These are phyloP conservation scores for Ramichloridium luteum DNA, from an alignment of 2,329 filamentous ascomycete genomes.

Conservation along the genomic window DNA sequence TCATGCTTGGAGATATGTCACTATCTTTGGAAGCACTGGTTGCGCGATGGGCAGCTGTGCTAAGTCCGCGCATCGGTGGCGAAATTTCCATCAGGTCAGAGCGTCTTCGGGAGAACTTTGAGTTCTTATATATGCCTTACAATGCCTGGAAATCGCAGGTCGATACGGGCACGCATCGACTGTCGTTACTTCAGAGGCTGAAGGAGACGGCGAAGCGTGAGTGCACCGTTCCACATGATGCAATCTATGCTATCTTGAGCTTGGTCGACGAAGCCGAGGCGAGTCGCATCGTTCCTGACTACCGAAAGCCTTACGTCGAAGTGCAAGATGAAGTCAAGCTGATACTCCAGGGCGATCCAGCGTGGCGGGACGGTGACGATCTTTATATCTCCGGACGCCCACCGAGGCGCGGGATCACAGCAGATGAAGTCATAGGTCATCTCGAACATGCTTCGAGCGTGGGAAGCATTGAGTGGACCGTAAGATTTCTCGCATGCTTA, in stretches of 20 bases:
- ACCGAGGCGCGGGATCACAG: not conserved
- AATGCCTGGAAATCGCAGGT: not conserved
- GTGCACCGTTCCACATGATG: not conserved
- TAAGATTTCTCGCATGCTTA: too few relatives aligned
- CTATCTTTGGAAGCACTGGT: not conserved
- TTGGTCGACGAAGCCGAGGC: not conserved
- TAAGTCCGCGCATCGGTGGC: too few relatives aligned
- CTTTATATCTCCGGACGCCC: not conserved
- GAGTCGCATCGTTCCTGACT: not conserved
- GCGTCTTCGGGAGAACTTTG: not conserved
- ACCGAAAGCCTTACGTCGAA: not conserved
- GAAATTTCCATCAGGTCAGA: too few relatives aligned
- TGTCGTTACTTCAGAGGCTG: not conserved
- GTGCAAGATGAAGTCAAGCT: too few relatives aligned
- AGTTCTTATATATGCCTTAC: not conserved
- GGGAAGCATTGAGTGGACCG: too few relatives aligned
- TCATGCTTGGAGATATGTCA: not conserved
- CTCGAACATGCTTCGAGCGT: too few relatives aligned
- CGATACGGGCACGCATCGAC: not conserved
- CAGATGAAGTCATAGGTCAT: not conserved
- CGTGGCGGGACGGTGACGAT: too few relatives aligned
- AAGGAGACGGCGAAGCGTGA: not conserved
- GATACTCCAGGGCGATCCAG: too few relatives aligned
- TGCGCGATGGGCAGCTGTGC: not conserved
- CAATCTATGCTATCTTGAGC: not conserved